Percentiles rank a stretch among this genome's conserved stretches.
Evolutionary conservation across 345 rosid genomes (phyloP).

Genomic region (Ceriops decandra): DNA sequence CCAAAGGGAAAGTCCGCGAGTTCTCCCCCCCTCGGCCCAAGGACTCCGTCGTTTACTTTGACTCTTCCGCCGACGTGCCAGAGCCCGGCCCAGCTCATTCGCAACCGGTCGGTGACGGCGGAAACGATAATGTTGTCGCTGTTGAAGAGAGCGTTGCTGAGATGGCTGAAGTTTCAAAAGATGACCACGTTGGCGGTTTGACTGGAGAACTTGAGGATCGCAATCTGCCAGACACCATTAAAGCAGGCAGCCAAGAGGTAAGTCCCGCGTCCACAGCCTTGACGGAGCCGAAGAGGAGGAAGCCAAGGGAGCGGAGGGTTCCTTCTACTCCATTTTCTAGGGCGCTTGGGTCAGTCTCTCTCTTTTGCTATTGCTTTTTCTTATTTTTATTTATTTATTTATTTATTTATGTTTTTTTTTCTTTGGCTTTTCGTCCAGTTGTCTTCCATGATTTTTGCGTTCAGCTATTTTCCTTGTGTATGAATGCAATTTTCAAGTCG

Average conservation of each 20-base stretch:
- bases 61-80: slow-evolving; percentile 14
- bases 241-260: slow-evolving; percentile 20
- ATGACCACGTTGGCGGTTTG: slow-evolving; percentile 1
- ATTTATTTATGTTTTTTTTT: neutral
- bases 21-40: slow-evolving; percentile 43
- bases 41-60: slow-evolving; percentile 63
- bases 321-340: slow-evolving; percentile 89
- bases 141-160: neutral
- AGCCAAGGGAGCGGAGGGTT: slow-evolving; percentile 80
- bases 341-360: slow-evolving; percentile 64
- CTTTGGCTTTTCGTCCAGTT: neutral
- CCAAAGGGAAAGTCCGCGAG: slow-evolving; percentile 60
- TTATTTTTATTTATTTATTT: neutral
- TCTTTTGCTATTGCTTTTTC: too few relatives aligned
- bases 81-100: slow-evolving; percentile 8
- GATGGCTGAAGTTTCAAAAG: slow-evolving; percentile 7
- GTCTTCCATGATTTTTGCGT: too few relatives aligned
- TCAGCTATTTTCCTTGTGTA: too few relatives aligned
- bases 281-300: slow-evolving; percentile 54
- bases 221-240: slow-evolving; percentile 18
- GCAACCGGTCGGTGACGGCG: neutral
- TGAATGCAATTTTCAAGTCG: too few relatives aligned
- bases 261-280: slow-evolving; percentile 13
- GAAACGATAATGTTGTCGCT: neutral
- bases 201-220: slow-evolving; percentile 22